These are phyloP conservation scores for Aspergillus heteromorphus DNA, from an alignment of 495 filamentous ascomycete species.

Conservation along the genomic window DNA sequence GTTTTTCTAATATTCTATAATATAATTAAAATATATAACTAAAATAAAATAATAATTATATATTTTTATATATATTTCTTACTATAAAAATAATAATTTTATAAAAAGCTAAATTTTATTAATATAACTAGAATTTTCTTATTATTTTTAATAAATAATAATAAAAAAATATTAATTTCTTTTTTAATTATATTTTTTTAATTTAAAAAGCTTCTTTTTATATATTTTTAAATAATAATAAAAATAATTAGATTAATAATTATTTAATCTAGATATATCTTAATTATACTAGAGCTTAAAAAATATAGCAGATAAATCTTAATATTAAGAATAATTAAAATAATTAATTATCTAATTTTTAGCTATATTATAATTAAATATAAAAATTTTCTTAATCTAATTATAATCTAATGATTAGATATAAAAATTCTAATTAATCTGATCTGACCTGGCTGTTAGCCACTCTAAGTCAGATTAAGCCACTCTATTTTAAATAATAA, in stretches of 20 bases:
- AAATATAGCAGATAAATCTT: neutral
- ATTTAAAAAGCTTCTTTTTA: neutral
- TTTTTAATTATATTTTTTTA: slow-evolving; percentile 1
- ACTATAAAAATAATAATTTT: neutral
- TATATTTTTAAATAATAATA: neutral
- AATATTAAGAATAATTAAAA: neutral
- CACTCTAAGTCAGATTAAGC: neutral
- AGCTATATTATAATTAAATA: neutral
- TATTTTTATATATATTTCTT: neutral
- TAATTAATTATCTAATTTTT: slow-evolving; percentile 2
- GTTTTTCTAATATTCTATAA: neutral
- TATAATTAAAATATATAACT: neutral
- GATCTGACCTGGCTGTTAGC: neutral
- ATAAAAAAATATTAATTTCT: slow-evolving; percentile 4
- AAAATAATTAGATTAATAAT: neutral
- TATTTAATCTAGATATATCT: slow-evolving; percentile 3
- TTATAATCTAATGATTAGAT: neutral
- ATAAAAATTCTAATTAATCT: neutral
- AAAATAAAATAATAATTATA: neutral
- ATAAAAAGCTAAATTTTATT: slow-evolving; percentile 5
- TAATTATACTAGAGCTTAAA: neutral
- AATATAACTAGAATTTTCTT: slow-evolving; percentile 5
- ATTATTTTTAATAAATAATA: slow-evolving; percentile 16
- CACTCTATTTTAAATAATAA: too few relatives aligned
- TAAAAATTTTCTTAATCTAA: neutral